Evolutionary conservation across 441 rosid genomes (phyloP).

Genomic region (Erysimum pusillum): DNA sequence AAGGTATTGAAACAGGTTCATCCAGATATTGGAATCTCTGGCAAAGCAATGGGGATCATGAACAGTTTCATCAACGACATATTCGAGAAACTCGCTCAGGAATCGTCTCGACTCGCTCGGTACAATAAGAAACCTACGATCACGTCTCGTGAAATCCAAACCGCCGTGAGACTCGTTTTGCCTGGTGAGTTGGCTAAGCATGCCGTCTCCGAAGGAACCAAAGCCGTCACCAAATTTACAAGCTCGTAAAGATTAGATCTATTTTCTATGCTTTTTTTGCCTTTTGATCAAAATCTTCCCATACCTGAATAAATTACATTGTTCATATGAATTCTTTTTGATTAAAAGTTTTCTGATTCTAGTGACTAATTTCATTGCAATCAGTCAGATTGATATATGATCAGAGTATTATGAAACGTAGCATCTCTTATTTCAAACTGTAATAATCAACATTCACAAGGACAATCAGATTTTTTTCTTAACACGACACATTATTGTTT

Average conservation of each 20-base stretch:
- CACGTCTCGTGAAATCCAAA: constrained; percentile 63
- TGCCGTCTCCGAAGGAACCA: constrained; percentile 61
- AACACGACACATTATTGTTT: not conserved
- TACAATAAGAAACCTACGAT: constrained; percentile 64
- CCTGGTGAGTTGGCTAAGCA: constrained; percentile 62
- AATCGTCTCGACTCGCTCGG: constrained; percentile 56
- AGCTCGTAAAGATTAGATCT: constrained; percentile 47
- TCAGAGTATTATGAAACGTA: not conserved
- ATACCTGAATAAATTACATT: constrained; percentile 1
- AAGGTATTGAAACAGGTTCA: constrained; percentile 68
- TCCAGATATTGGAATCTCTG: constrained; percentile 62
- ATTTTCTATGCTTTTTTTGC: not conserved
- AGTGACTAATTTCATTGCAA: not conserved
- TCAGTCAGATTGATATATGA: not conserved
- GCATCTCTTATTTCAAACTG: not conserved
- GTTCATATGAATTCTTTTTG: not conserved
- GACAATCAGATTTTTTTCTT: not conserved
- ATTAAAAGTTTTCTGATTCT: not conserved
- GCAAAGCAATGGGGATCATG: constrained; percentile 63
- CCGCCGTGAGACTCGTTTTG: constrained; percentile 56
- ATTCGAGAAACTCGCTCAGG: constrained; percentile 59
- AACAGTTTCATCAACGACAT: constrained; percentile 61
- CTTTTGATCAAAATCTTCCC: not conserved
- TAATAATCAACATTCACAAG: not conserved
- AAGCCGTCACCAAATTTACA: constrained; percentile 65